A percentile compares a stretch with the other conserved stretches of the same genome.
These are phyloP conservation scores for Boechera stricta DNA, from an alignment of 345 rosid genomes.

Conservation along the genomic window DNA sequence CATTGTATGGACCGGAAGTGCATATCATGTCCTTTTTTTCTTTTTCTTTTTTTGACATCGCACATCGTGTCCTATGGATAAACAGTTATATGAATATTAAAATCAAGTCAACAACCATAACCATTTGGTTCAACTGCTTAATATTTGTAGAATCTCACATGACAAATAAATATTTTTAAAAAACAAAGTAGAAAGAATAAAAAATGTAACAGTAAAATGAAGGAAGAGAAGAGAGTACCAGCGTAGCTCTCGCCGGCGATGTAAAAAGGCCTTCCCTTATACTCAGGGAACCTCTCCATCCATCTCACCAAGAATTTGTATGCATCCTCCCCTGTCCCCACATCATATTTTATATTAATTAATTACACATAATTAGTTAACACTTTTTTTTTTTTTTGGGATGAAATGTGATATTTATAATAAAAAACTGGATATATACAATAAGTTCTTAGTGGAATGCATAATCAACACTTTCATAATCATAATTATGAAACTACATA, in stretches of 20 bases:
- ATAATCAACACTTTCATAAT: not conserved
- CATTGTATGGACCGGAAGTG: slow-evolving; percentile 4
- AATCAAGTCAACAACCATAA: slow-evolving; percentile 25
- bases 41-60: too few species aligned
- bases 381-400: not conserved
- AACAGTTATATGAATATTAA: not conserved
- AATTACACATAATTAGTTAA: not conserved
- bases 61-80: slow-evolving; percentile 1
- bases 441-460: too few species aligned
- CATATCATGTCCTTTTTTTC: too few species aligned
- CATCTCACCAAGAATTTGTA: slow-evolving; percentile 66
- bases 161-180: not conserved
- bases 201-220: not conserved
- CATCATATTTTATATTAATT: slow-evolving; percentile 10
- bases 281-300: slow-evolving; percentile 75
- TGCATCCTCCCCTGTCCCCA: slow-evolving; percentile 70
- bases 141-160: slow-evolving; percentile 19
- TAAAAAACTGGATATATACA: too few species aligned
- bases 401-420: too few species aligned
- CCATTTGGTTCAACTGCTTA: slow-evolving; percentile 40
- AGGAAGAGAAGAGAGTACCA: slow-evolving; percentile 47
- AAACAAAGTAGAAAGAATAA: not conserved
- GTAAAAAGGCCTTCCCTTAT: slow-evolving; percentile 72
- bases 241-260: slow-evolving; percentile 97
- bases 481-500: not conserved